These are phyloP conservation scores for Nannochloris sp. DNA, from an alignment of 139 green algal genomes.

Conservation along the genomic window DNA sequence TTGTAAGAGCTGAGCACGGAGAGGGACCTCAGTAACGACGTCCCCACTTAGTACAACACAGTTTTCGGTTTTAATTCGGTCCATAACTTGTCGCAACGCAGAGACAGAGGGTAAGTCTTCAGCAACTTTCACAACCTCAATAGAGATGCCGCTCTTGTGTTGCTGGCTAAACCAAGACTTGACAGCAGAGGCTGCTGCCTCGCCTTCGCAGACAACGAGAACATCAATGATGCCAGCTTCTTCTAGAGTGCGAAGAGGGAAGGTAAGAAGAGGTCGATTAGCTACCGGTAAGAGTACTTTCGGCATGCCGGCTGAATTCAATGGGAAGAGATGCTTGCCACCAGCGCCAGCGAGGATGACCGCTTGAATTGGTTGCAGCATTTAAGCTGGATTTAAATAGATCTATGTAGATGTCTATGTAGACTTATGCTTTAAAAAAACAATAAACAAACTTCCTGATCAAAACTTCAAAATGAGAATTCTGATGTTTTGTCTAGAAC, in stretches of 20 bases:
- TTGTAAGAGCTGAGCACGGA: constrained; percentile 28
- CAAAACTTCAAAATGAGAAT: too few relatives aligned
- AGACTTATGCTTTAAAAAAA: not conserved
- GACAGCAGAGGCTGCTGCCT: constrained; percentile 36
- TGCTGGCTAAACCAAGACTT: constrained; percentile 36
- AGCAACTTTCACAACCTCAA: constrained; percentile 45
- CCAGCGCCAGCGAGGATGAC: constrained; percentile 56
- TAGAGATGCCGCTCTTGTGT: constrained; percentile 2
- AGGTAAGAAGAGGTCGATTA: constrained; percentile 66
- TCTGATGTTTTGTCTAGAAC: too few relatives aligned
- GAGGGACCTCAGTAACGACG: constrained; percentile 52
- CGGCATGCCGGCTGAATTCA: constrained; percentile 40
- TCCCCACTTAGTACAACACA: constrained; percentile 62
- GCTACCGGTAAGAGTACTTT: constrained; percentile 71
- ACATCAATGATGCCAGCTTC: constrained; percentile 55
- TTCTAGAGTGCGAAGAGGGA: constrained; percentile 53
- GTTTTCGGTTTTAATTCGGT: constrained; percentile 17
- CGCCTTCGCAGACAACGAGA: constrained; percentile 61
- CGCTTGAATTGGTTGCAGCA: constrained; percentile 40
- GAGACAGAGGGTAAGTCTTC: constrained; percentile 54
- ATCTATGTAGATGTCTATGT: not conserved
- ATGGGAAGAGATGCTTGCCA: constrained; percentile 48
- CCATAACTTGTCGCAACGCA: constrained; percentile 43
- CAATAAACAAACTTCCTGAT: too few relatives aligned
- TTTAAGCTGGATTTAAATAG: not conserved